Evolutionary conservation across 1,284 basidiomycete genomes (phyloP).

Genomic region (Ustilago curta): DNA sequence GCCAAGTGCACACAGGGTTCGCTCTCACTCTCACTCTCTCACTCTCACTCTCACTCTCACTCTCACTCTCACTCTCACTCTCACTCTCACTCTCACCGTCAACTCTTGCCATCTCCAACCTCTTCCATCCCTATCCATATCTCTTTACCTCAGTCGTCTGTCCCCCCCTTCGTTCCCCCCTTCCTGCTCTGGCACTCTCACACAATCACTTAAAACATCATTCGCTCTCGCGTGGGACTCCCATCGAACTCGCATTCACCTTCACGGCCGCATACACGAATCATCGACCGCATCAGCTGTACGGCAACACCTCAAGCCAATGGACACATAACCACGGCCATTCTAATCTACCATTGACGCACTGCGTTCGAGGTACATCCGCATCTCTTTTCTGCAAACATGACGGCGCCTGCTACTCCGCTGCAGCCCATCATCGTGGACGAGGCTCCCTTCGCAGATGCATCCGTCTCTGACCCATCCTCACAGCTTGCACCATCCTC

Average conservation of each 20-base stretch:
- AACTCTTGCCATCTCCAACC: not conserved
- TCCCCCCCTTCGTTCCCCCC: too few relatives aligned
- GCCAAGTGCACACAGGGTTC: too few relatives aligned
- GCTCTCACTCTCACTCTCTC: not conserved
- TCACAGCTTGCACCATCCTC: conserved; percentile 10
- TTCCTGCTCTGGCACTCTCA: not conserved
- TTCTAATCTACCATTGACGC: conserved; percentile 2
- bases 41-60: not conserved
- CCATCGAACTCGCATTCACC: not conserved
- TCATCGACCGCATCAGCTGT: conserved; percentile 2
- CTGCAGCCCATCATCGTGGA: conserved; percentile 32
- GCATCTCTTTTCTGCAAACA: not conserved
- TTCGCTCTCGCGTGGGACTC: not conserved
- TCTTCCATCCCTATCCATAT: not conserved
- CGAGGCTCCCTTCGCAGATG: conserved; percentile 6
- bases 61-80: not conserved
- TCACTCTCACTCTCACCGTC: not conserved
- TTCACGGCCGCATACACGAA: not conserved
- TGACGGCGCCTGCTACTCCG: conserved; percentile 22
- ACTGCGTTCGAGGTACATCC: conserved; percentile 2
- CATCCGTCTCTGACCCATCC: conserved; percentile 7
- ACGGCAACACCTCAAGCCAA: conserved; percentile 10
- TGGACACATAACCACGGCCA: not conserved
- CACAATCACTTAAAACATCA: not conserved
- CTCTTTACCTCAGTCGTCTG: not conserved